Conservation (phyloP, 1,284 basidiomycete species). For the Puccinia coronata region DNA sequence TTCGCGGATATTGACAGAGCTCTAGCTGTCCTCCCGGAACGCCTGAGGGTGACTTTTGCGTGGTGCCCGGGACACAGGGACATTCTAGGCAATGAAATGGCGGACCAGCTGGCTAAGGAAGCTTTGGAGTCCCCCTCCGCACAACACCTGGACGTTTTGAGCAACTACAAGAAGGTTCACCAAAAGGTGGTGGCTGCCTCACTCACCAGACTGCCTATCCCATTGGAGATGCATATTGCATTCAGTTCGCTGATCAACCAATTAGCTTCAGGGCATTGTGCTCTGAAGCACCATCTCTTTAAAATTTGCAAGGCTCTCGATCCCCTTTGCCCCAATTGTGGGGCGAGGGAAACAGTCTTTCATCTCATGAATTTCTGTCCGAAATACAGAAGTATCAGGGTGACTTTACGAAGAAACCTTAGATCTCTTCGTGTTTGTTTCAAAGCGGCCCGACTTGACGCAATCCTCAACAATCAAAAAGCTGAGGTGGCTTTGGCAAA, state of each 20-base stretch:
- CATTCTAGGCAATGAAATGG: background rate
- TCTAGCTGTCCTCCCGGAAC: background rate
- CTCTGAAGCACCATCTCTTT: background rate
- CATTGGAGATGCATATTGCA: background rate
- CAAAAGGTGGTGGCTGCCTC: background rate
- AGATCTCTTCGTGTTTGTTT: background rate
- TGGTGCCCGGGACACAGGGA: conserved; percentile 28
- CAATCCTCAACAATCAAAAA: background rate
- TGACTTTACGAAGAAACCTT: background rate
- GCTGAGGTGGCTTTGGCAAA: background rate
- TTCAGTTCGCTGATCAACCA: background rate
- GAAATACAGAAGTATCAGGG: background rate
- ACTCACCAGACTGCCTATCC: background rate
- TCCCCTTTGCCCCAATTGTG: background rate
- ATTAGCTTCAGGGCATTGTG: no score
- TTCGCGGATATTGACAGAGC: background rate
- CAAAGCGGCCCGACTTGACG: background rate
- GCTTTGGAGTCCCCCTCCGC: conserved; percentile 8
- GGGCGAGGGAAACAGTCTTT: background rate
- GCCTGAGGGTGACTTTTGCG: background rate
- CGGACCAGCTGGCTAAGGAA: background rate
- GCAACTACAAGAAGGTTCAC: conserved; percentile 3
- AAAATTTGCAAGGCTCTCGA: background rate
- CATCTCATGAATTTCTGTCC: background rate
- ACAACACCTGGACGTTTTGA: background rate